Evolutionary conservation across 2,329 filamentous ascomycete species (phyloP), one percentile per base, ranked within the genome.

Genomic region (Achaetomium macrosporum): DNA sequence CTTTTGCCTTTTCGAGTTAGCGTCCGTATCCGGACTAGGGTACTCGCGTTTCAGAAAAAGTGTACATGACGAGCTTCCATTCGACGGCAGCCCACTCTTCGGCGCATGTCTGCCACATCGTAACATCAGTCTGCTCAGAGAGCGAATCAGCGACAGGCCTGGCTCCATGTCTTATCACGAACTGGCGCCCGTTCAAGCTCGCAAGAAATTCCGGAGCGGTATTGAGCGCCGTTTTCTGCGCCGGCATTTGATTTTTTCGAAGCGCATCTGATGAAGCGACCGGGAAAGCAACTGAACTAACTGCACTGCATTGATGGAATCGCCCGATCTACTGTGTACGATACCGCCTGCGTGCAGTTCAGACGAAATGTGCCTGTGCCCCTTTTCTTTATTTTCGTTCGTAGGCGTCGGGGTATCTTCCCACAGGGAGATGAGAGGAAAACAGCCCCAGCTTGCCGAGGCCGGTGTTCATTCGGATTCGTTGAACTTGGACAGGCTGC

Each of bases 21-120:
- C 12, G 16, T 50, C 39, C 30, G 42, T 16, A 45, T 11, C 19
- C 39, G 39, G 9, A 20, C 44, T 3, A 30, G 37, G 48, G 41
- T 39, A 39, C 37, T 39, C 46, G 53, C 20, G 57, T 59, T 59
- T 59, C 57, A 59, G 51, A 42, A 36, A 48, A 48, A 54, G 7
- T n/a, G 44, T 42, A 30, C 30, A 46, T 35, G 29, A 43, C 51
- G 54, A 51, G 42, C 39, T 52, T 25, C 49, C 19, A 58, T 58
- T 58, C 52, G 53, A 45, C 20, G 20, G 42, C 39, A 20, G n/a
- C 30, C 16, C 52, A 36, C 20, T 35, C 39, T 39, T n/a, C 9
- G 37, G 25, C 13, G 12, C 25, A 9, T 48, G 15, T n/a, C 31
- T 47, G 43, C 20, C 31, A 43, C 41, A 20, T 42, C 25, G 44